Base-by-base conservation (phyloP, 805 yeast genomes). In the Naumovozyma baii region DNA sequence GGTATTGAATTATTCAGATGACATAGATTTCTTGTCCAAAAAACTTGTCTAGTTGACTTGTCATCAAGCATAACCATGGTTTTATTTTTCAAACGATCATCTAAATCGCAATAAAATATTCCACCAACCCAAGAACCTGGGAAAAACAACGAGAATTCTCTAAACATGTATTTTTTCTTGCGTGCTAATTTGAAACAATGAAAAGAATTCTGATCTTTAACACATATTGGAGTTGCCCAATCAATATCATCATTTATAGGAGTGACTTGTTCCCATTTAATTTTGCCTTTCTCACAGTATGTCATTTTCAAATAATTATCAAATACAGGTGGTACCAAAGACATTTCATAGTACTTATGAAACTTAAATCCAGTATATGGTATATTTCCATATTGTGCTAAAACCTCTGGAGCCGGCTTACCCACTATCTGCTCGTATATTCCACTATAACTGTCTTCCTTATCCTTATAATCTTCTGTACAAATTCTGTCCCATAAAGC, bases 121-220 rank as follows among this genome's bases (percentile, higher is more conserved):
- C 78, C 86, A 4, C 88, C 90, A 2, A 82, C 73, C 60, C 74
- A 73, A 0, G 76, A 69, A 15, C 68, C 62, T 0, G 86, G 84
- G 13, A 73, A 60, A 49, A 67, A 77, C 5, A 76, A 51, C 1
- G 72, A 66, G 9, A 68, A 37, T 20, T 67, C 57, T 37, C 76
- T 61, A 10, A 53, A 54, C 0, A 74, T 73, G 48, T 72, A 78
- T 46, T 71, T 68, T 45, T 70, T 68, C 32, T 78, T 64, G 47
- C 87, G 67, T 57, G 74, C 83, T 41, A 79, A 54, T 41, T 78
- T 75, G 49, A 69, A 78, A 42, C 83, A 78, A 10, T 58, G 63
- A 2, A 37, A 34, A 3, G 54, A 15, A 36, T 59, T 54, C 1
- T 34, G 34, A 4, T 29, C 22, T 9, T 42, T 51, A 46, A 72